These are phyloP conservation scores for Imleria badia DNA, from an alignment of 768 basidiomycete species.

Conservation along the genomic window DNA sequence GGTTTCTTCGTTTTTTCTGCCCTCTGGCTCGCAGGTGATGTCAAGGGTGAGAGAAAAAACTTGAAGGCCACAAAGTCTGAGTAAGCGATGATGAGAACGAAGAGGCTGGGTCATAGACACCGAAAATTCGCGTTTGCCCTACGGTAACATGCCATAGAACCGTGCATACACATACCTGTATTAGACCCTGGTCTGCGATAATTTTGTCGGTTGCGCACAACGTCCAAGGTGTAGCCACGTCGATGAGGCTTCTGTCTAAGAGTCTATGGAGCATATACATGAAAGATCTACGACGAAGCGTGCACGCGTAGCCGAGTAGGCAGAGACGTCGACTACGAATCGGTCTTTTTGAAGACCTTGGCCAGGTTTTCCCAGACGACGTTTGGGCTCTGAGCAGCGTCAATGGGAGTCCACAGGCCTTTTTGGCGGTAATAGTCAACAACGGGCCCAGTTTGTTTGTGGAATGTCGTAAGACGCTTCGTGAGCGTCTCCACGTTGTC, in stretches of 20 bases:
- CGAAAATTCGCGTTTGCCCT: conserved; percentile 8
- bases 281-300: conserved; percentile 19
- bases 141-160: conserved; percentile 8
- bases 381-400: conserved; percentile 90
- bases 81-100: conserved; percentile 8
- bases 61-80: conserved; percentile 35
- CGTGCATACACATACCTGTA: conserved; percentile 23
- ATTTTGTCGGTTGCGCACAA: neutral
- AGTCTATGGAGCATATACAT: conserved; percentile 27
- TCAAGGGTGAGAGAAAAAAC: conserved; percentile 57
- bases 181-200: conserved; percentile 5
- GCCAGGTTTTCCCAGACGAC: conserved; percentile 88
- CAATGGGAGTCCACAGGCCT: conserved; percentile 86
- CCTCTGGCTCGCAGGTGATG: conserved; percentile 85
- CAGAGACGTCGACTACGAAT: conserved; percentile 12
- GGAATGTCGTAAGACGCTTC: conserved; percentile 87
- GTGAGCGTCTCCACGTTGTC: conserved; percentile 95
- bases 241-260: conserved; percentile 11
- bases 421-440: conserved; percentile 94
- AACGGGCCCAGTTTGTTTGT: conserved; percentile 92
- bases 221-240: neutral
- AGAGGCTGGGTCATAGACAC: neutral
- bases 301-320: neutral
- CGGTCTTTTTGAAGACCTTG: conserved; percentile 52
- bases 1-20: conserved; percentile 86